Evolutionary conservation across 208 protist genomes (phyloP).

Genomic region (Herpetomonas tarakana): DNA sequence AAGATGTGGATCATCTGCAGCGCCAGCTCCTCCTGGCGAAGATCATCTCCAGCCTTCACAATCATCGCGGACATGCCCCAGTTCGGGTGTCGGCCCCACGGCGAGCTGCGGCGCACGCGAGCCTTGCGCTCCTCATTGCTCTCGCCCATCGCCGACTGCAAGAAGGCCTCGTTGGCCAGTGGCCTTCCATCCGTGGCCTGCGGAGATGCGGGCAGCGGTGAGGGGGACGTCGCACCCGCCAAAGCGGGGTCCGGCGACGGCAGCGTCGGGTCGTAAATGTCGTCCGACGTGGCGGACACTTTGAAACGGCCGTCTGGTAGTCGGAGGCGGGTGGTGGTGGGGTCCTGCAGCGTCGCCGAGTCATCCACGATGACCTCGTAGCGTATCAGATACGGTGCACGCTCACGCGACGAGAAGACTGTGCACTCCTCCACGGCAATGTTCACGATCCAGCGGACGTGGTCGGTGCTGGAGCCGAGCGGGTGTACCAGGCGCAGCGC

Average conservation of each 20-base stretch:
- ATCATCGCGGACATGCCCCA: slow-evolving; percentile 87
- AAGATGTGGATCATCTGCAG: slow-evolving; percentile 89
- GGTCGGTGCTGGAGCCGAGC: slow-evolving; percentile 48
- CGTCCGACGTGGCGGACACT: slow-evolving; percentile 40
- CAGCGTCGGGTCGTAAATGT: slow-evolving; percentile 28
- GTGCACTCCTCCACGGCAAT: slow-evolving; percentile 87
- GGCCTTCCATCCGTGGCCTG: not conserved
- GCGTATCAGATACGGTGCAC: slow-evolving; percentile 77
- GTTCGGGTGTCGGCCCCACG: slow-evolving; percentile 80
- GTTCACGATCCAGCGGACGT: slow-evolving; percentile 81
- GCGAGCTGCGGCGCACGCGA: slow-evolving; percentile 53
- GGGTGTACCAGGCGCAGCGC: slow-evolving; percentile 70
- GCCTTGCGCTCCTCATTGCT: slow-evolving; percentile 36
- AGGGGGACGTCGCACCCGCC: not conserved
- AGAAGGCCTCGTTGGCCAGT: not conserved
- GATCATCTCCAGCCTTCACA: slow-evolving; percentile 91
- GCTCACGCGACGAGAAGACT: slow-evolving; percentile 86
- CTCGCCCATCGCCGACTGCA: slow-evolving; percentile 69
- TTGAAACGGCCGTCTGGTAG: slow-evolving; percentile 59
- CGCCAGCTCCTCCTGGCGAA: slow-evolving; percentile 93
- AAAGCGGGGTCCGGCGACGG: too few species aligned
- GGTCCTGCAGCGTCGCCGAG: slow-evolving; percentile 77
- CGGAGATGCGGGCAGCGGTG: not conserved
- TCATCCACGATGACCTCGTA: slow-evolving; percentile 89
- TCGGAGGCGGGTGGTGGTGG: slow-evolving; percentile 55